These are phyloP conservation scores for Solanum hybrid DNA, from an alignment of 305 asterid species.

Conservation along the genomic window DNA sequence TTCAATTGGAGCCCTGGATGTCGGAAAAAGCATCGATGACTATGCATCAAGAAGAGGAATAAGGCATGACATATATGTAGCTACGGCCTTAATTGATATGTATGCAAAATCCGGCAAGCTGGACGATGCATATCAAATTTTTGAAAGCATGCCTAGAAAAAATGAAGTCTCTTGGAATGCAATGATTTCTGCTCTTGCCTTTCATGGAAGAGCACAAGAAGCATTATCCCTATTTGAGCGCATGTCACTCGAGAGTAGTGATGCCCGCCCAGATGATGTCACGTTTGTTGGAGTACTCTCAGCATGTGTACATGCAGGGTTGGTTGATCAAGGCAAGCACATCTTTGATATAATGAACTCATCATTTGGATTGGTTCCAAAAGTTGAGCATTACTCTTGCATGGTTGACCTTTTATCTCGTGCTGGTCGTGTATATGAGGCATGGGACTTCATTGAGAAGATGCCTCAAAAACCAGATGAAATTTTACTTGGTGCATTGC, in stretches of 20 bases:
- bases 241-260: constrained; percentile 35
- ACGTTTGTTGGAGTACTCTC: constrained; percentile 65
- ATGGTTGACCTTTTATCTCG: constrained; percentile 81
- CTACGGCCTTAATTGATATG: constrained; percentile 75
- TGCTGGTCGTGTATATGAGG: constrained; percentile 66
- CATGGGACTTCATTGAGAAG: constrained; percentile 73
- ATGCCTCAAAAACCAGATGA: constrained; percentile 81
- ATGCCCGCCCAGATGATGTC: constrained; percentile 41
- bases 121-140: constrained; percentile 40
- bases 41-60: constrained; percentile 45
- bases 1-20: constrained; percentile 64
- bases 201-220: constrained; percentile 56
- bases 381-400: constrained; percentile 78
- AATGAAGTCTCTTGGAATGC: constrained; percentile 77
- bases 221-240: constrained; percentile 47
- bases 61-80: constrained; percentile 42
- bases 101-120: constrained; percentile 66
- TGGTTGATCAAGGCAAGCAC: constrained; percentile 55
- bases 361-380: constrained; percentile 50
- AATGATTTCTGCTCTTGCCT: constrained; percentile 76
- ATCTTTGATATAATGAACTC: constrained; percentile 52
- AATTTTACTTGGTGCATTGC: constrained; percentile 61
- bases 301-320: constrained; percentile 74
- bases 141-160: constrained; percentile 42
- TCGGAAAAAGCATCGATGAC: constrained; percentile 50